These are phyloP conservation scores for Fraxinus excelsior DNA, from an alignment of 257 asterid species.

Conservation along the genomic window DNA sequence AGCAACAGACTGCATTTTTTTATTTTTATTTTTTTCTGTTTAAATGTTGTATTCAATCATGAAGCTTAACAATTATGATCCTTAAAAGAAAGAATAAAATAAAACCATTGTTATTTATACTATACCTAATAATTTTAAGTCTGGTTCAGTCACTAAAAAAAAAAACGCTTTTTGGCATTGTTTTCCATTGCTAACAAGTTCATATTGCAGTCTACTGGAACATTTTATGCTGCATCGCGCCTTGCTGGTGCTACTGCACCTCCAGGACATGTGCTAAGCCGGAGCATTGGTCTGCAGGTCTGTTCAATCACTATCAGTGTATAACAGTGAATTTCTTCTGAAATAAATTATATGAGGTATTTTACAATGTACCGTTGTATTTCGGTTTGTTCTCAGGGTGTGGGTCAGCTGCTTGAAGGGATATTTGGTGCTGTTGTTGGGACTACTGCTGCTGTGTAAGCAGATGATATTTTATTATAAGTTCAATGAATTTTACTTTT, in stretches of 20 bases:
- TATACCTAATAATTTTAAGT: neutral
- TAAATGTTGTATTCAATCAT: neutral
- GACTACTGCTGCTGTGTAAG: conserved; percentile 84
- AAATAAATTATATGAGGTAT: neutral
- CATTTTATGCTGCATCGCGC: conserved; percentile 93
- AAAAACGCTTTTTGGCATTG: neutral
- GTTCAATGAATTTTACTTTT: conserved; percentile 11
- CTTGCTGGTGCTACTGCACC: conserved; percentile 96
- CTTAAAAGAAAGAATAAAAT: neutral
- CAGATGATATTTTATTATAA: conserved; percentile 3
- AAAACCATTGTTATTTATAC: neutral
- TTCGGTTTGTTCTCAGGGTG: conserved; percentile 56
- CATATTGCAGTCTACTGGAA: conserved; percentile 77
- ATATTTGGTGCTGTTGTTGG: conserved; percentile 85
- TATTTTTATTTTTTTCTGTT: neutral
- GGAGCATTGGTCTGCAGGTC: conserved; percentile 99
- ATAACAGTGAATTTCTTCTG: neutral
- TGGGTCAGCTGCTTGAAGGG: conserved; percentile 92
- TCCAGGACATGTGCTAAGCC: conserved; percentile 82
- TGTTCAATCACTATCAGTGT: neutral
- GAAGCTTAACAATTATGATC: neutral
- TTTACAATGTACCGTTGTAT: conserved; percentile 6
- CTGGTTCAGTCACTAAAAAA: conserved; percentile 7
- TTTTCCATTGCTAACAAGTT: conserved; percentile 14
- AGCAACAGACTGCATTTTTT: neutral